Evolutionary conservation across 1,284 basidiomycete species (phyloP), one percentile per base, ranked within the genome.

Genomic region (Leccinum griseonigrum): DNA sequence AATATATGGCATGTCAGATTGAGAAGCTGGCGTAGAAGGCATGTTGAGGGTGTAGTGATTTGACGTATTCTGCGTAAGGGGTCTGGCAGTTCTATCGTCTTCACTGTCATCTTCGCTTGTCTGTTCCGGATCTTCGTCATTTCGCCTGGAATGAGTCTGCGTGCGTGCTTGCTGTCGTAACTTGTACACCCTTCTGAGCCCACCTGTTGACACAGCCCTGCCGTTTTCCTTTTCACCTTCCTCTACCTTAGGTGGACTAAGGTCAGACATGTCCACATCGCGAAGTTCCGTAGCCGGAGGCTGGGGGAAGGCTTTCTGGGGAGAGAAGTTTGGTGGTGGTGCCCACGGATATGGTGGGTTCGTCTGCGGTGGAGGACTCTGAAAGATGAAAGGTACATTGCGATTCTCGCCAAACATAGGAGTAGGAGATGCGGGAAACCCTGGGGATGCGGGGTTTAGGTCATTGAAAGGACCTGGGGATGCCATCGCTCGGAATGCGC

Each of bases 11-110:
- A 79, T 76, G 63, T 91, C 87, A 28, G 85, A 84, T 64, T 77
- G 82, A 48, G 81, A 78, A 29, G 79, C 70, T 29, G 83, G 74
- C 18, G 84, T 79, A 29, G 86, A 81, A 40, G 90, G 82, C 77
- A 93, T 81, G 75, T 93, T 91, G 62, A 93, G 79, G 0, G 90
- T 92, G 72, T 90, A 92, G 70, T 92, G 90, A 71, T 91, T 88
- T 56, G 88, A 88, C 31, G 83, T 88, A 63, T 81, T 86, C 63
- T 79, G 81, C 31, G 83, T 79, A 60, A 83, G 64, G 60, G 80
- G 75, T 57, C 69, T 73, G 34, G 76, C 67, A 63, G 70, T 66
- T 62, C 75, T 69, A 54, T 78, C 76, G 32, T 77, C 78, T 48
- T 76, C 76, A 51, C 67, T 74, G 40, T 75, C 75, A 16, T 68